Evolutionary conservation across 192 early-diverging fungal species (phyloP), one percentile per base, ranked within the genome.

Genomic region (Linderina pennispora): DNA sequence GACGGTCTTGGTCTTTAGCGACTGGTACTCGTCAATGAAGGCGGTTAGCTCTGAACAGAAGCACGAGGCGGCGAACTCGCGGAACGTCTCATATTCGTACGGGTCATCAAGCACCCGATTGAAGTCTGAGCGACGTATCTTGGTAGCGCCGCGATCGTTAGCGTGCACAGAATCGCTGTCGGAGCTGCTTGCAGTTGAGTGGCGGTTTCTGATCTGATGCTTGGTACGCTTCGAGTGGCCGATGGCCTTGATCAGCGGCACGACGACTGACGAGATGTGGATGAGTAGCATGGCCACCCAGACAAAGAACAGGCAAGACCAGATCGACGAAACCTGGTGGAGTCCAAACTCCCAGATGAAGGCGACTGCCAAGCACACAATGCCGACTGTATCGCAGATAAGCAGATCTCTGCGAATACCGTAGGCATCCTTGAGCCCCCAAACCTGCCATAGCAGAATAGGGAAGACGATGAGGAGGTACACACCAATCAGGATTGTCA

Each of bases 31-130:
- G 42, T 69, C 65, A 6, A 69, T 57, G 31, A 69, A 69, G 0
- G 65, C 65, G 0, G 57, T 62, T 59, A 69, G 53, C 15, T 69
- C 65, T 1, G 65, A 69, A 53, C 65, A 69, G 54, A 69, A 69
- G 50, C 65, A 69, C 24, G 65, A 62, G 2, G 65, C 65, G 2
- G 65, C 65, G 62, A 69, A 69, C 38, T 62, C 65, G 25, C 65
- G 62, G 46, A 69, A 69, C 32, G 40, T 53, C 31, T 59, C 58
- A 42, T 69, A 69, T 55, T 69, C 65, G 54, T 57, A 57, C 0
- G 65, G 65, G 25, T 62, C 58, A 3, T 47, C 53, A 32, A 69
- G 32, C 2, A 69, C 50, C 14, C 51, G 21, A 39, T 69, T 58
- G 42, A 61, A 69, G 46, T 69, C 65, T 26, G 65, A 37, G 36